A percentile compares a stretch with the other conserved stretches of the same genome.
phyloP scores from a whole-genome alignment of 2,329 filamentous ascomycete genomes.

The Ascochyta pisi region DNA sequence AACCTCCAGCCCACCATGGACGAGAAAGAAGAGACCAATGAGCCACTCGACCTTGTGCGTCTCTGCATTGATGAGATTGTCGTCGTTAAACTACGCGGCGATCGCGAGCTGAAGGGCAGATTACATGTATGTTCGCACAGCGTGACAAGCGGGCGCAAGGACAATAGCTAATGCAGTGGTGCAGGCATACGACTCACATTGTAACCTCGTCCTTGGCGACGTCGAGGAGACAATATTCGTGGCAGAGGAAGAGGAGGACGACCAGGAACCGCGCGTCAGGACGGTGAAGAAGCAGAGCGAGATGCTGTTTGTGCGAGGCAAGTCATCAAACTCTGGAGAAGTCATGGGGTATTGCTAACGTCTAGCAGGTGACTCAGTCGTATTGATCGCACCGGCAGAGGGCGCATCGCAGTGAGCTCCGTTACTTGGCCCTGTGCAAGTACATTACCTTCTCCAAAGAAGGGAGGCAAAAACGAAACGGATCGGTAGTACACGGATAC shows the following conservation, averaged over 20 bases:
- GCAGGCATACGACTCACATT: slow-evolving; percentile 97
- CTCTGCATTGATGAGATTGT: slow-evolving; percentile 94
- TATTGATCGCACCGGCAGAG: slow-evolving; percentile 55
- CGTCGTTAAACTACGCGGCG: slow-evolving; percentile 94
- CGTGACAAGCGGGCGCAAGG: background rate
- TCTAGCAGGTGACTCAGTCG: slow-evolving; percentile 56
- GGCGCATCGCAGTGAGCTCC: slow-evolving; percentile 36
- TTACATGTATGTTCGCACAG: slow-evolving; percentile 72
- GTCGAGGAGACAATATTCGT: slow-evolving; percentile 97
- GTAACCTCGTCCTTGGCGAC: slow-evolving; percentile 94
- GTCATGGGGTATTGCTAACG: background rate
- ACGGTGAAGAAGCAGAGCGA: slow-evolving; percentile 96
- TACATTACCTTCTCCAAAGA: slow-evolving; percentile 10
- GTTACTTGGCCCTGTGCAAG: slow-evolving; percentile 9
- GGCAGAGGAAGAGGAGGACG: slow-evolving; percentile 87
- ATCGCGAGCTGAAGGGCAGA: slow-evolving; percentile 92
- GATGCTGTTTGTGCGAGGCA: slow-evolving; percentile 98
- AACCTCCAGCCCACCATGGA: slow-evolving; percentile 67
- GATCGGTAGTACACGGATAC: background rate
- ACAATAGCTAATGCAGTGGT: slow-evolving; percentile 15
- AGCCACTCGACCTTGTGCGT: slow-evolving; percentile 94
- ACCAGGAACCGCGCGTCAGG: slow-evolving; percentile 64
- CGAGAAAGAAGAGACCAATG: slow-evolving; percentile 79
- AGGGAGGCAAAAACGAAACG: slow-evolving; percentile 1
- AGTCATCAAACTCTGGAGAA: background rate